Conservation (phyloP, 805 yeast genomes). For the Yamadazyma philogaea region DNA sequence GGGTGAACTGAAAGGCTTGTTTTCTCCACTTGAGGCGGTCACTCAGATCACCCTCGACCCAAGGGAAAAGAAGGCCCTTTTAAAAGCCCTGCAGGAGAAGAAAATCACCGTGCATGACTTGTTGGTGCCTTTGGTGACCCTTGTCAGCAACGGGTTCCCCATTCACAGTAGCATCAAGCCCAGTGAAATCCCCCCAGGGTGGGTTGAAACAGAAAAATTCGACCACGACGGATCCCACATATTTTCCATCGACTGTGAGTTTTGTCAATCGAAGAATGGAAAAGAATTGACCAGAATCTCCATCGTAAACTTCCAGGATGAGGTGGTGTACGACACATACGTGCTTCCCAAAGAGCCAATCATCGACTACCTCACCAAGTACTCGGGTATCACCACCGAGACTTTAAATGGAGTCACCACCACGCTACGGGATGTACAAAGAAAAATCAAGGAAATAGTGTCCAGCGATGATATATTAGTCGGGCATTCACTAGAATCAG, state of each 20-base stretch:
- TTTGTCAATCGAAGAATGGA: slow-evolving; percentile 67
- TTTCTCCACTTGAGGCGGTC: slow-evolving; percentile 54
- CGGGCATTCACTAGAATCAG: slow-evolving; percentile 90
- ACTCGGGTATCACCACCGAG: slow-evolving; percentile 84
- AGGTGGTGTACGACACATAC: slow-evolving; percentile 62
- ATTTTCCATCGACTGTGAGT: slow-evolving; percentile 91
- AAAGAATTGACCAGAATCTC: slow-evolving; percentile 76
- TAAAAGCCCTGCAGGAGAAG: slow-evolving; percentile 29
- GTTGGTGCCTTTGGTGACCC: slow-evolving; percentile 45
- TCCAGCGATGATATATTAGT: slow-evolving; percentile 61
- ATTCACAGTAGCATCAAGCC: slow-evolving; percentile 31
- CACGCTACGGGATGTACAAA: slow-evolving; percentile 65
- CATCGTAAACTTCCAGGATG: slow-evolving; percentile 59
- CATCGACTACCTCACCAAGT: slow-evolving; percentile 75
- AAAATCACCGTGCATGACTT: slow-evolving; percentile 52
- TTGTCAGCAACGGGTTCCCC: slow-evolving; percentile 56
- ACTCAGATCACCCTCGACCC: slow-evolving; percentile 55
- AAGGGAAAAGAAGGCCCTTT: slow-evolving; percentile 47
- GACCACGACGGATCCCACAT: slow-evolving; percentile 60
- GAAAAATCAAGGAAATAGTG: slow-evolving; percentile 46
- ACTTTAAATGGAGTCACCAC: slow-evolving; percentile 59
- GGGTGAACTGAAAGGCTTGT: slow-evolving; percentile 58
- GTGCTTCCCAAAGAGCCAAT: slow-evolving; percentile 78
- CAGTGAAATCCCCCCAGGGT: slow-evolving; percentile 7
- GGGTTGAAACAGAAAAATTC: slow-evolving; percentile 41